phyloP scores from a whole-genome alignment of 2,329 filamentous ascomycete species.

The Pseudogymnoascus pannorum region DNA sequence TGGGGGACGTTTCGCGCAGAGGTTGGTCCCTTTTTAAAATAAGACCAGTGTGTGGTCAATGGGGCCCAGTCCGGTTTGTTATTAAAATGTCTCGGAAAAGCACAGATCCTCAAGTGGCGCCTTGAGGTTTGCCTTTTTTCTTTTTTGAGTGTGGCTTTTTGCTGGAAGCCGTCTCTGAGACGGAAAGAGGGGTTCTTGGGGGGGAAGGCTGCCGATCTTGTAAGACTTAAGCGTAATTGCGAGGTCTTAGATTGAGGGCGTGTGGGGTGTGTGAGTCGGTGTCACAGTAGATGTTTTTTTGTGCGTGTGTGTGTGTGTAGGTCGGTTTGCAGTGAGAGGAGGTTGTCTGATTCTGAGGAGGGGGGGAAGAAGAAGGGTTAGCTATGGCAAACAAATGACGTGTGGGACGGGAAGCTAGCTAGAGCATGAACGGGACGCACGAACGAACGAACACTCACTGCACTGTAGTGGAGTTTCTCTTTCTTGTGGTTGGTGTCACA shows the following conservation, averaged over 20 bases:
- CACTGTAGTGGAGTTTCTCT: no score
- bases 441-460: not conserved
- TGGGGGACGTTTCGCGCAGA: no score
- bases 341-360: not conserved
- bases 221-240: not conserved
- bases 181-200: no score
- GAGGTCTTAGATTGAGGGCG: not conserved
- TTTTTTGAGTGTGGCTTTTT: not conserved
- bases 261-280: not conserved
- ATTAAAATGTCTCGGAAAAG: slow-evolving; percentile 19
- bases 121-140: not conserved
- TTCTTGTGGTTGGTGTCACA: no score
- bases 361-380: not conserved
- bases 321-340: no score
- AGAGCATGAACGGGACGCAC: no score
- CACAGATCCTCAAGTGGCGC: slow-evolving; percentile 19
- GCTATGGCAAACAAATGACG: not conserved
- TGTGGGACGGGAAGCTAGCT: not conserved
- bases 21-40: not conserved
- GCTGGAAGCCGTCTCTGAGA: no score
- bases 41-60: not conserved
- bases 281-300: not conserved
- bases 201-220: no score
- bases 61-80: not conserved
- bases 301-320: no score